phyloP scores from a whole-genome alignment of 2,329 filamentous ascomycete species.

The Ustulina deusta region DNA sequence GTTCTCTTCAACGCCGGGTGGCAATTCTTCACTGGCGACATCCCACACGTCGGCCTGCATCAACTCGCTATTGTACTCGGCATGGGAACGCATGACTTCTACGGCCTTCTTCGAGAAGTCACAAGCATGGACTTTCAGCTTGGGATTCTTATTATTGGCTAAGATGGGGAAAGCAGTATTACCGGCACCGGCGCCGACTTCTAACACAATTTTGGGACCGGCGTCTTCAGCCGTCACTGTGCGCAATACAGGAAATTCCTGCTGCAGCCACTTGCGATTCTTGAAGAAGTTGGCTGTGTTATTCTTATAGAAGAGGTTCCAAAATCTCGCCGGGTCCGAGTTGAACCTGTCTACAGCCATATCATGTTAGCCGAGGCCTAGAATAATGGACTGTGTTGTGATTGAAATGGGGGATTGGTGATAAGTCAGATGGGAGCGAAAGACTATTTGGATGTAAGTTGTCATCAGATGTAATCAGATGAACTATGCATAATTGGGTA shows the following conservation, averaged over 20 bases:
- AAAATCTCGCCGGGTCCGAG: slow-evolving; percentile 91
- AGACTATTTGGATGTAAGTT: slow-evolving; percentile 68
- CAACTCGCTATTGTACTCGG: slow-evolving; percentile 76
- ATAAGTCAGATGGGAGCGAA: slow-evolving; percentile 79
- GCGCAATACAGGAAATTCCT: slow-evolving; percentile 92
- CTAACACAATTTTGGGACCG: slow-evolving; percentile 78
- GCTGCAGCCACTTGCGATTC: slow-evolving; percentile 94
- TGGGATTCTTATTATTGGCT: slow-evolving; percentile 82
- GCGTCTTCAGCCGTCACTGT: slow-evolving; percentile 78
- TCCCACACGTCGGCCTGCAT: slow-evolving; percentile 98
- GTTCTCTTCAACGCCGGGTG: slow-evolving; percentile 80
- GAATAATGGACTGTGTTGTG: background rate
- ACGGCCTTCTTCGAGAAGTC: slow-evolving; percentile 97
- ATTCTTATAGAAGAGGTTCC: slow-evolving; percentile 98
- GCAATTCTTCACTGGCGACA: slow-evolving; percentile 77
- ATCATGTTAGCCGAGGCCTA: slow-evolving; percentile 21
- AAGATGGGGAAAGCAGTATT: slow-evolving; percentile 96
- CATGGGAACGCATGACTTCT: slow-evolving; percentile 86
- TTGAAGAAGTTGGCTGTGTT: slow-evolving; percentile 99
- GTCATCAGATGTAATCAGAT: slow-evolving; percentile 76
- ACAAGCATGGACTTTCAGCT: slow-evolving; percentile 88
- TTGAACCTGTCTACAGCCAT: slow-evolving; percentile 79
- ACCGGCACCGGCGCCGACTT: slow-evolving; percentile 94
- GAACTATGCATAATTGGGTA: slow-evolving; percentile 74
- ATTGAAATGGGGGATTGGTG: slow-evolving; percentile 29